Evolutionary conservation across 768 basidiomycete genomes (phyloP).

Genomic region (Pisolithus marmoratus): DNA sequence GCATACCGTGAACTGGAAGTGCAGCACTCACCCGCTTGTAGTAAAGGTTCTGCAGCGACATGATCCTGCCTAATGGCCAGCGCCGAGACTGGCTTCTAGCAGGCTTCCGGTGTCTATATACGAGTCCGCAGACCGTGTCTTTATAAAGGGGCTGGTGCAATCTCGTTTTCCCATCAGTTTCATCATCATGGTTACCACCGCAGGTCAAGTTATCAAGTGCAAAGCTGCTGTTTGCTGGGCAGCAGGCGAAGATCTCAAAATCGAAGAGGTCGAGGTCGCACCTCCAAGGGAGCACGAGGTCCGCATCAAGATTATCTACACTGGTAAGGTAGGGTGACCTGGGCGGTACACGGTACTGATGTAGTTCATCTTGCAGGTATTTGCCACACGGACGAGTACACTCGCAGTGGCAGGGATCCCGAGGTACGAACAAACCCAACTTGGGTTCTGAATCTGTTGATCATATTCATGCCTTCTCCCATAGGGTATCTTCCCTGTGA

Average conservation of each 20-base stretch:
- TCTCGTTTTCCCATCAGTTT: too few relatives aligned
- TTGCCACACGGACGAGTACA: slow-evolving; percentile 98
- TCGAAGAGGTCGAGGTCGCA: slow-evolving; percentile 92
- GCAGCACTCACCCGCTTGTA: slow-evolving; percentile 71
- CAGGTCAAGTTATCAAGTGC: slow-evolving; percentile 74
- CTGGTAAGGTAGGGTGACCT: slow-evolving; percentile 45
- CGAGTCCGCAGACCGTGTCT: neutral
- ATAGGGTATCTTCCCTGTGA: slow-evolving; percentile 85
- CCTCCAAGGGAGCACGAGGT: slow-evolving; percentile 91
- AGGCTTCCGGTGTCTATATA: neutral
- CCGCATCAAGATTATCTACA: slow-evolving; percentile 86
- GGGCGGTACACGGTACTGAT: slow-evolving; percentile 4
- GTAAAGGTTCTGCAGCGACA: slow-evolving; percentile 81
- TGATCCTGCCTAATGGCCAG: slow-evolving; percentile 18
- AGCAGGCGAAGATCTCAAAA: slow-evolving; percentile 75
- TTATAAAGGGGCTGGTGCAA: too few relatives aligned
- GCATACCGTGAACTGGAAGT: neutral
- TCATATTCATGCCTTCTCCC: neutral
- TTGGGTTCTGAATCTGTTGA: neutral
- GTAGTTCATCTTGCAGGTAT: slow-evolving; percentile 47
- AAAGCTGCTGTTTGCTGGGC: slow-evolving; percentile 97
- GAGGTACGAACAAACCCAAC: slow-evolving; percentile 50
- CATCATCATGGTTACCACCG: slow-evolving; percentile 61
- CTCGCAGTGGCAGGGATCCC: slow-evolving; percentile 91
- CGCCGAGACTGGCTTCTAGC: neutral